Evolutionary conservation across 139 green algal genomes (phyloP), one percentile per base, ranked within the genome.

Genomic region (Closterium sp.): DNA sequence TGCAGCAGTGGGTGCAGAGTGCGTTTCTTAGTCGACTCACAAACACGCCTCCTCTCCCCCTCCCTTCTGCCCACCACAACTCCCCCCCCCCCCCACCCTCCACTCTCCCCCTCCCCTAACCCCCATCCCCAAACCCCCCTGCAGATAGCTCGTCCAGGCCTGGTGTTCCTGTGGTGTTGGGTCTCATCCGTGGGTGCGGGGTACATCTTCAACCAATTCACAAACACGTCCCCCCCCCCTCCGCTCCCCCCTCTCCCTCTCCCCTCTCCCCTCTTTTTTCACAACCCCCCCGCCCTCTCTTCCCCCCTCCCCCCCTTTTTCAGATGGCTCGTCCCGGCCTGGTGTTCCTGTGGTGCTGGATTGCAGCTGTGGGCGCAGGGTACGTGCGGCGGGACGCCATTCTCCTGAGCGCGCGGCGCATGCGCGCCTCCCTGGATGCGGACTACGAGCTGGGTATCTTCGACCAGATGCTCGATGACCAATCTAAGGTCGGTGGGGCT

Each of bases 381-480:
- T 88, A 93, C 30, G 31, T 93, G 66, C 69, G 28, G 34, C 93
- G 90, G 35, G 90, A 93, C 33, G 86, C 93, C 25, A 55, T 93
- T 33, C n/a, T 93, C 88, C 31, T 90, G 33, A 19, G 90, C 34
- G 90, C 90, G 31, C 69, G 34, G 86, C 90, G 90, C n/a, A 25
- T 93, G 38, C 86, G 90, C 31, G 90, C 34, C 2, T 92, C 86
- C 25, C 23, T 33, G 16, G 90, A 93, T 33, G 84, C 93, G 28
- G 87, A 92, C 34, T 93, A 92, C 38, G 90, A 93, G 90, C n/a
- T 92, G 35, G 90, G 93, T 23, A 31, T 33, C 1, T 90, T 93
- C 38, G 90, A 93, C 30, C 76, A 88, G 90, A 34, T 93, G 34
- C 35, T 93, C 9, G 90, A 93, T 25, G 90, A 93, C 33, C 85